Base-by-base conservation (phyloP, 257 asterid species). In the Lavandula angustifolia region DNA sequence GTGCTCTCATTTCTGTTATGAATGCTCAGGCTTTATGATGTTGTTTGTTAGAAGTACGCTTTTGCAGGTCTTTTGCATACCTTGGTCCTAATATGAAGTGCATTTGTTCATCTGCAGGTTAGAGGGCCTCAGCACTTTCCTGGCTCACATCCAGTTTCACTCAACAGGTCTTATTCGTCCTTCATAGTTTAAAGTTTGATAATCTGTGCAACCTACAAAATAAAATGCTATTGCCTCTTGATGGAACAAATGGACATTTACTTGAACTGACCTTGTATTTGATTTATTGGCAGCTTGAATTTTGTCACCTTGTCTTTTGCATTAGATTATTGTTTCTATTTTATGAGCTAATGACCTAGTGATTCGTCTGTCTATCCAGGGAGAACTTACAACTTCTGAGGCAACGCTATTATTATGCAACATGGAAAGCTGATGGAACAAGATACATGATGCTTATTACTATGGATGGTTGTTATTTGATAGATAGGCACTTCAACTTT, bases 371-470 rank as follows among this genome's bases (percentile, higher is more conserved):
- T 62, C 55, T 41, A 52, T 76, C 76, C 95, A 94, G 98, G 81
- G 98, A 94, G 66, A 94, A 88, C 79, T 81, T 94, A 64, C 96
- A 87, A 71, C 70, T 90, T 71, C 77, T 94, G 73, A 83, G 96
- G 79, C 99, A 94, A 55, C 88, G 94, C 0, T 94, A 94, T 76
- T 94, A 94, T 81, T 94, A 86, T 70, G 96, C 98, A 11, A 94
- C 99, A 54, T 94, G 99, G 99, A 94, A 94, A 75, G 99, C 99
- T 76, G 98, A 94, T 79, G 99, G 99, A 60, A 94, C 99, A 32
- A 83, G 99, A 79, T 94, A 90, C 70, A 90, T 94, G 98, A 94
- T 94, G 99, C 83, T 94, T 60, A 90, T 94, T 75, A 90, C 98
- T 59, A 73, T 80, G 84, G 99, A 90, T 70, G 99, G 99, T 29